phyloP scores from a whole-genome alignment of 2,329 filamentous ascomycete genomes.

The Colletotrichum viniferum region DNA sequence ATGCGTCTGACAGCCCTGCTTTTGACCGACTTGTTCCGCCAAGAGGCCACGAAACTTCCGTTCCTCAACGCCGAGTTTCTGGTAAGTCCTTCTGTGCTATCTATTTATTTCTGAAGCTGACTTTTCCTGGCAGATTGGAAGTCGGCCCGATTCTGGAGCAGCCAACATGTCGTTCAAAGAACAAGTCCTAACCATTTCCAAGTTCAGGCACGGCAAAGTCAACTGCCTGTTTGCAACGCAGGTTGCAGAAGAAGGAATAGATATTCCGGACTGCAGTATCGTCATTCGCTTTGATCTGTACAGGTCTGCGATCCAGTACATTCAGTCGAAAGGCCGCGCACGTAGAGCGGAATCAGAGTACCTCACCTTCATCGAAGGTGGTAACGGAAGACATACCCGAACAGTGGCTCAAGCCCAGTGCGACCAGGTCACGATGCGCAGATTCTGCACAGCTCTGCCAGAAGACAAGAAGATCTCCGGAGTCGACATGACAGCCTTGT shows the following conservation, averaged over 20 bases:
- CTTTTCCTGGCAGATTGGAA: neutral
- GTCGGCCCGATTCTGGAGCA: neutral
- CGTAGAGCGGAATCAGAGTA: constrained; percentile 79
- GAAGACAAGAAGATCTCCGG: constrained; percentile 73
- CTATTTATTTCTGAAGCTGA: neutral
- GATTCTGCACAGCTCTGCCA: constrained; percentile 77
- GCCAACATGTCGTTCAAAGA: constrained; percentile 66
- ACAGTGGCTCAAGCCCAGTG: constrained; percentile 63
- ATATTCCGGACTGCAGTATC: constrained; percentile 71
- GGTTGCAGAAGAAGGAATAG: constrained; percentile 70
- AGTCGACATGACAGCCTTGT: constrained; percentile 59
- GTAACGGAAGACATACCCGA: constrained; percentile 65
- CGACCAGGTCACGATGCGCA: constrained; percentile 68
- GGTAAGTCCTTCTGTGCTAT: constrained; percentile 43
- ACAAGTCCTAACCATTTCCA: constrained; percentile 75
- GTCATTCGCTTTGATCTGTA: constrained; percentile 85
- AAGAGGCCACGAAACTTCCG: constrained; percentile 56
- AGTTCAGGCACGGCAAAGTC: constrained; percentile 61
- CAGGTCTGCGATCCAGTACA: constrained; percentile 89
- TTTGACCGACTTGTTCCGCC: constrained; percentile 70
- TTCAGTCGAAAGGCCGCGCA: constrained; percentile 90
- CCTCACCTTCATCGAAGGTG: constrained; percentile 79
- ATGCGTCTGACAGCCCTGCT: constrained; percentile 78
- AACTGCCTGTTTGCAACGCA: constrained; percentile 73
- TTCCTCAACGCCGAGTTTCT: constrained; percentile 67